Base-by-base conservation (phyloP, 2,329 filamentous ascomycete species). In the Cladosporium sp. region DNA sequence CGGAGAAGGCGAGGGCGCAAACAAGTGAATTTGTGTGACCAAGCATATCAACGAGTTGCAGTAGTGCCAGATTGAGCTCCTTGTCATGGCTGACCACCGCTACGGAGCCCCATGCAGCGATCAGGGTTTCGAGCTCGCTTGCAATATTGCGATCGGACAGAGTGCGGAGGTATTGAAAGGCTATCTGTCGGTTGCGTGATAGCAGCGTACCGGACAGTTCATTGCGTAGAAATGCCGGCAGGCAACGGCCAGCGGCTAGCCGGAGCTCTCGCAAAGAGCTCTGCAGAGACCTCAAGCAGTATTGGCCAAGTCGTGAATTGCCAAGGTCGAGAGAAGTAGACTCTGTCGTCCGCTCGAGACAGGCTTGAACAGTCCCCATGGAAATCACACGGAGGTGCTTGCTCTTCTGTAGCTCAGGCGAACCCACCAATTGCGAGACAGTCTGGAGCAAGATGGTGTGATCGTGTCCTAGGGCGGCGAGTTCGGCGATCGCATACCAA, bases 191-290 rank as follows among this genome's bases (percentile, higher is more conserved):
- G 71, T 97, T 95, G 63, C 82, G 84, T 39, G 81, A 78, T 5
- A 85, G 78, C 3, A 88, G 75, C 39, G 82, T 79, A 48, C 77
- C 72, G 18, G 82, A 77, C 43, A 86, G 71, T 62, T 78, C 75
- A 51, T 81, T 77, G 61, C 82, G 81, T 39, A 93, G 78, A 75
- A 95, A 96, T 0, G 84, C 80, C 57, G 88, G 63, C 49, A 72
- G 58, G 10, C 66, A 70, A 13, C 81, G 89, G 82, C 90, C 91
- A 65, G 93, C 91, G 43, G 90, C 90, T 71, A 97, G 86, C 34
- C 94, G 88, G 30, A 98, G 81, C 75, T 98, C 95, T 73, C 94
- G 86, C 23, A 92, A 78, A 1, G 93, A 96, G 76, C 93, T 96
- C 68, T 89, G 89, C 46, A 98, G 81, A 0, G 90, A 92, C 70